These are phyloP conservation scores for Micractinium sp. DNA, from an alignment of 139 green algal genomes.

Conservation along the genomic window DNA sequence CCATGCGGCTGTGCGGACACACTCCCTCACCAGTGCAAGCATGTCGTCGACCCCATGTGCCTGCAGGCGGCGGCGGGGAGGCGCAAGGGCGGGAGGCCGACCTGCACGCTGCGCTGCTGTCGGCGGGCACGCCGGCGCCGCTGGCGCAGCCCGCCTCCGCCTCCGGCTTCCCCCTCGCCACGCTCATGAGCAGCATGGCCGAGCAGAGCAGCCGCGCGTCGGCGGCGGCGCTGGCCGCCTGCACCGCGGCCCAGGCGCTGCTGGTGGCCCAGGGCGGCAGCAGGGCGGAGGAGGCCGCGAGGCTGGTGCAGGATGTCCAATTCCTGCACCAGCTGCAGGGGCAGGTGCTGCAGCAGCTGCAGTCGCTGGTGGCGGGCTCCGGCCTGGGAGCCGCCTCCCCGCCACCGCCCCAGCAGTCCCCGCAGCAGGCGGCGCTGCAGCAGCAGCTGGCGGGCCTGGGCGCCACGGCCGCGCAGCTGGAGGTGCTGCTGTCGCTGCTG, in stretches of 20 bases:
- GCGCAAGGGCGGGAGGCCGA: no score
- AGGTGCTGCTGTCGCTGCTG: not conserved
- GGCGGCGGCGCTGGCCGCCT: no score
- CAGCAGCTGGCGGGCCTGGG: not conserved
- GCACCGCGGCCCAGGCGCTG: not conserved
- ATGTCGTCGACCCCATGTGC: no score
- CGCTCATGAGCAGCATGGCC: not conserved
- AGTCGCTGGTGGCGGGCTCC: not conserved
- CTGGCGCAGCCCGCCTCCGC: no score
- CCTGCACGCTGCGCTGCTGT: no score
- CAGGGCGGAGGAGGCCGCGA: not conserved
- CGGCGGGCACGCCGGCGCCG: no score
- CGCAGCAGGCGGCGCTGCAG: no score
- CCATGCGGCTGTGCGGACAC: no score
- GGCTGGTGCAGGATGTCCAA: not conserved
- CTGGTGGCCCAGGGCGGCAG: not conserved
- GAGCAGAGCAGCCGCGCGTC: not conserved
- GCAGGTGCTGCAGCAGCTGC: not conserved
- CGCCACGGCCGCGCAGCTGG: not conserved
- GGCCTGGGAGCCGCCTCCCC: no score
- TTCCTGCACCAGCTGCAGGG: not conserved
- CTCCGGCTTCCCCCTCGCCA: not conserved
- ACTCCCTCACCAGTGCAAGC: no score
- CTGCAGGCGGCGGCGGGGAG: no score
- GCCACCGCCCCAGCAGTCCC: not conserved